Conservation (phyloP, 805 yeast species). For the Lachancea sp. region DNA sequence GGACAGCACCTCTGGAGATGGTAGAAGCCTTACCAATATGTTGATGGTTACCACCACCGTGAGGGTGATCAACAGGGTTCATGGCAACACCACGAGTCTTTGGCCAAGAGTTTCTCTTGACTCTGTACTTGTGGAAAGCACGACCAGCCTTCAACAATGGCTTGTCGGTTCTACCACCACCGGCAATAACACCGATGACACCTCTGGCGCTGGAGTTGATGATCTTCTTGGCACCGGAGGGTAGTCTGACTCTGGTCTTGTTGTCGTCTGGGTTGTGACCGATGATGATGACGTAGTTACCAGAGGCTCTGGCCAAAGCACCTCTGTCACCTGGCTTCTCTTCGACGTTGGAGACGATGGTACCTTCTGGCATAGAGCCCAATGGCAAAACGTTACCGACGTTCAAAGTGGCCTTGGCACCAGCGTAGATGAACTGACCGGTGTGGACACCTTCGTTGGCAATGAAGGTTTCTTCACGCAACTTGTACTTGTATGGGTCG, state of each 20-base stretch:
- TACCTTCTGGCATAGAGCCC: constrained; percentile 98
- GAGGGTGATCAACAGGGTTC: constrained; percentile 99
- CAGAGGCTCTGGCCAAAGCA: constrained; percentile 99
- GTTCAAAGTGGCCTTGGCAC: constrained; percentile 95
- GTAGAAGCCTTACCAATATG: constrained; percentile 99
- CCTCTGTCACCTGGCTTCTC: constrained; percentile 99
- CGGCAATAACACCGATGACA: constrained; percentile 99
- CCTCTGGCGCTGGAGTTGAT: constrained; percentile 96
- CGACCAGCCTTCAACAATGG: constrained; percentile 99
- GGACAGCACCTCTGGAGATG: constrained; percentile 97
- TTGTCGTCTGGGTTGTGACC: constrained; percentile 99
- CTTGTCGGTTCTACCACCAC: constrained; percentile 99
- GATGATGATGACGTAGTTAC: constrained; percentile 97
- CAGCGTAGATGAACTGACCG: constrained; percentile 98
- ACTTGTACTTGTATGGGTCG: constrained; percentile 98
- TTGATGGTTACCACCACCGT: constrained; percentile 99
- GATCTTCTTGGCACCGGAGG: constrained; percentile 98
- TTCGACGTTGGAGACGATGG: constrained; percentile 96
- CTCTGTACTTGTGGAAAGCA: constrained; percentile 99
- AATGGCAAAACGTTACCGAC: constrained; percentile 97
- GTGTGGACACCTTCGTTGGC: constrained; percentile 99
- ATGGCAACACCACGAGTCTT: constrained; percentile 99
- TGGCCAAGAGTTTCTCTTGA: constrained; percentile 99
- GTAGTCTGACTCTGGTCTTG: constrained; percentile 98
- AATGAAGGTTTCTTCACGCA: constrained; percentile 96